Evolutionary conservation across 495 filamentous ascomycete genomes (phyloP), one percentile per base, ranked within the genome.

Genomic region (Evansstolkia leycettana): DNA sequence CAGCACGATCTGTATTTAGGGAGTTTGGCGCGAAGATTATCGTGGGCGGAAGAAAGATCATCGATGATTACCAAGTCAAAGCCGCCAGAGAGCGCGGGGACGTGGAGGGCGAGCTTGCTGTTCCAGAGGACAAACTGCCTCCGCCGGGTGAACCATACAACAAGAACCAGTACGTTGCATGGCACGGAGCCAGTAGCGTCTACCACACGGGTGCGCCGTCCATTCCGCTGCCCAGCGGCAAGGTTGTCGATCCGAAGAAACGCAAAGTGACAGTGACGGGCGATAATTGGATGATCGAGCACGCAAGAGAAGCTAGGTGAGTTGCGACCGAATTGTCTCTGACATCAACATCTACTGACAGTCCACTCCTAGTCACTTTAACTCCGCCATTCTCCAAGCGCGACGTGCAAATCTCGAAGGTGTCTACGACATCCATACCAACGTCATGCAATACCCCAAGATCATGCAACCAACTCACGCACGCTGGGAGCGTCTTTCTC

Each of bases 261-360:
- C 71, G 82, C 38, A 78, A 82, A 33, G 77, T 92, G 6, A 75
- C 81, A 15, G 77, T 98, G n/a, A 98, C 86, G 17, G 84, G 89
- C 39, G 74, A 80, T n/a, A 98, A 98, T 50, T 98, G 90, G 90
- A 88, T 90, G 74, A 60, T 88, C 14, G 87, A 95, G 59, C 90
- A 98, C 54, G 86, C 86, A 14, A 75, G 82, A 15, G 83, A 86
- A 48, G 83, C 90, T 20, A 87, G 81, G 84, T 92, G 64, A 51
- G 76, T 57, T 30, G 11, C 17, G 15, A 39, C 11, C 7, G 10
- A 26, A 39, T 26, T 18, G 6, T 32, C 40, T 44, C 33, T 17
- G 11, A 27, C 39, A 12, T 34, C 20, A 12, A 20, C 11, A 12
- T 18, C 16, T 23, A 30, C 45, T 71, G 50, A 67, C 47, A 31